Percentiles rank a stretch among this genome's conserved stretches.
These are phyloP conservation scores for Suillus weaverae DNA, from an alignment of 768 basidiomycete genomes.

Conservation along the genomic window DNA sequence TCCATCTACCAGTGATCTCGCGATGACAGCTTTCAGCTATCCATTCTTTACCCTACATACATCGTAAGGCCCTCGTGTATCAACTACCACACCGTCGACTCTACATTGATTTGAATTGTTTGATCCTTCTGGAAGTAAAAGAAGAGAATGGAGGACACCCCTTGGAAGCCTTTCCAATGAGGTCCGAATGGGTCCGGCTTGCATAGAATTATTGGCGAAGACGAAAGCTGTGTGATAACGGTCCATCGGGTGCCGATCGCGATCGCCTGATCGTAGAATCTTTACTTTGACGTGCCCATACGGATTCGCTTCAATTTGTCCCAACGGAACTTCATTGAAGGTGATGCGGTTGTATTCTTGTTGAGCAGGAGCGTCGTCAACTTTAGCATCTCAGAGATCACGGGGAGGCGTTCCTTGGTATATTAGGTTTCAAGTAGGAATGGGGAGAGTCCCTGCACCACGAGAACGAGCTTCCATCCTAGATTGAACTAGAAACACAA, in stretches of 20 bases:
- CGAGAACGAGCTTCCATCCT: constrained; percentile 26
- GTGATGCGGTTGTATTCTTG: constrained; percentile 10
- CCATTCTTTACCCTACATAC: not conserved
- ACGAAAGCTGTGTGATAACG: constrained; percentile 32
- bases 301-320: not conserved
- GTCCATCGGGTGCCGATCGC: constrained; percentile 10
- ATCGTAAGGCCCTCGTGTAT: not conserved
- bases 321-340: constrained; percentile 8
- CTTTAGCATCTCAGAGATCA: constrained; percentile 29
- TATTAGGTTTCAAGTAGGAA: constrained; percentile 23
- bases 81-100: not conserved
- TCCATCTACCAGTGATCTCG: constrained; percentile 18
- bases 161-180: not conserved
- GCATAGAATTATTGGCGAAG: constrained; percentile 19
- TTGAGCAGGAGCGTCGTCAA: constrained; percentile 21
- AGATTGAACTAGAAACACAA: constrained; percentile 16
- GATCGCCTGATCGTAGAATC: constrained; percentile 5
- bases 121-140: not conserved
- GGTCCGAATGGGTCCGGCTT: not conserved
- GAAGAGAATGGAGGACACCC: not conserved
- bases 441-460: constrained; percentile 20
- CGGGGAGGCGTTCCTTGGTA: constrained; percentile 25
- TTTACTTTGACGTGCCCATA: not conserved
- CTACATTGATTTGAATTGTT: not conserved
- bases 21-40: constrained; percentile 10